phyloP scores from a whole-genome alignment of 139 green algal genomes.

The Monoraphidium neglectum region DNA sequence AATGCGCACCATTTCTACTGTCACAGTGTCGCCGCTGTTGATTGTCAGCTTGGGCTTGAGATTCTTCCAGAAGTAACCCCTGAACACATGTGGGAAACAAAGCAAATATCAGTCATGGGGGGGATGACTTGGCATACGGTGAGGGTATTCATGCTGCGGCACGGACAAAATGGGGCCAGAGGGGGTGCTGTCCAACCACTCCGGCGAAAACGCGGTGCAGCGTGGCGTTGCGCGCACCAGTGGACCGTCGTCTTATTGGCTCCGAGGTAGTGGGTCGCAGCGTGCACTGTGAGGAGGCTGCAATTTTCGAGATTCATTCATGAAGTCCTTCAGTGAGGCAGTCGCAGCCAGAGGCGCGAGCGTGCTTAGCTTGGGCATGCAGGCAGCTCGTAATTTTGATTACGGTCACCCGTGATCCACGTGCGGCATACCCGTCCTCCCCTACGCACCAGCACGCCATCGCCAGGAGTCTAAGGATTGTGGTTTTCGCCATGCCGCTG shows the following conservation, averaged over 20 bases:
- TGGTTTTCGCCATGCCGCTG: no score
- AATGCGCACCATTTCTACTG: conserved; percentile 66
- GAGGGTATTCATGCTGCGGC: background rate
- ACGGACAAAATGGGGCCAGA: background rate
- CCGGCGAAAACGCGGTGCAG: background rate
- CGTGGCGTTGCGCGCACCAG: conserved; percentile 23
- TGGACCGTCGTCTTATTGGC: conserved; percentile 40
- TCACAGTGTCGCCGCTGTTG: conserved; percentile 50
- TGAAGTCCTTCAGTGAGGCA: no score
- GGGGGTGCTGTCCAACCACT: background rate
- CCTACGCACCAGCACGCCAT: no score
- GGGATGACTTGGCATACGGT: background rate
- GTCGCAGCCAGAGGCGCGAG: no score
- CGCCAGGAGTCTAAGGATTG: no score
- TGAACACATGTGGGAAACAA: background rate
- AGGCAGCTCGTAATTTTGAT: no score
- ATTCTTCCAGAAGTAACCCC: background rate
- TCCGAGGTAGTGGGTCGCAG: conserved; percentile 10
- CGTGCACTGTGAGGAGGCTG: no score
- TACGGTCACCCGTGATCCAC: no score
- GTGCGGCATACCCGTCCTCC: no score
- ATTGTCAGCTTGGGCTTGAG: conserved; percentile 31
- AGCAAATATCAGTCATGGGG: background rate
- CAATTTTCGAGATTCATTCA: no score
- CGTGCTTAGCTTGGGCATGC: no score